Evolutionary conservation across 1,139 yeast species (phyloP), one percentile per base, ranked within the genome.

Genomic region (Groenewaldozyma sp.): DNA sequence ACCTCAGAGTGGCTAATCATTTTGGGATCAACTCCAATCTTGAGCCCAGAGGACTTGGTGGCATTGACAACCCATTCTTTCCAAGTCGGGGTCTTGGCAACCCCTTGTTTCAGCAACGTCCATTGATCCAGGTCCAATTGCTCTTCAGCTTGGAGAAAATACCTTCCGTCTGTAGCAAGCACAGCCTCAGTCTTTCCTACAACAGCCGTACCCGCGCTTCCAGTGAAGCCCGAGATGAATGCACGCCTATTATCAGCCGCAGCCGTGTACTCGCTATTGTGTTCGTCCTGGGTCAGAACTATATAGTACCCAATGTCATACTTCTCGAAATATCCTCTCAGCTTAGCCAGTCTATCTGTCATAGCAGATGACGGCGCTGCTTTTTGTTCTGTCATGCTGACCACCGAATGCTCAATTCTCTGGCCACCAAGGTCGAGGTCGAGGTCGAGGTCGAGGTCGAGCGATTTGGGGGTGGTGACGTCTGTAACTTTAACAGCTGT

Each of bases 201-300:
- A 31, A 93, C 72, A 3, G 97, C 98, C 31, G 87, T 71, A 40
- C 98, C 99, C 1, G 97, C 96, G 43, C 94, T 80, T 3, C 99
- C 99, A 42, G 84, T 82, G 64, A 91, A 91, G 0, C 63, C 78
- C 20, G 91, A 77, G 36, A 91, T 82, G 51, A 82, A 88, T 40
- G 78, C 75, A 51, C 97, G 72, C 55, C 91, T 78, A 62, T 84
- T 88, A 60, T 91, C 97, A 29, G 74, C 71, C 2, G 73, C 63
- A 0, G 91, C 72, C 17, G 87, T 93, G 54, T 88, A 91, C 62
- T 91, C 97, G 19, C 87, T 78, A 64, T 84, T 94, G 62, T 91
- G 98, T 49, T 82, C 94, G 60, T 91, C 98, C 60, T 86, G 95
- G 33, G 93, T 79, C 11, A 95, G 94, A 7, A 91, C 74, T 39